A percentile compares a stretch with the other conserved stretches of the same genome.
Conservation (phyloP, 768 basidiomycete genomes). For the Albatrellus ellisii region DNA sequence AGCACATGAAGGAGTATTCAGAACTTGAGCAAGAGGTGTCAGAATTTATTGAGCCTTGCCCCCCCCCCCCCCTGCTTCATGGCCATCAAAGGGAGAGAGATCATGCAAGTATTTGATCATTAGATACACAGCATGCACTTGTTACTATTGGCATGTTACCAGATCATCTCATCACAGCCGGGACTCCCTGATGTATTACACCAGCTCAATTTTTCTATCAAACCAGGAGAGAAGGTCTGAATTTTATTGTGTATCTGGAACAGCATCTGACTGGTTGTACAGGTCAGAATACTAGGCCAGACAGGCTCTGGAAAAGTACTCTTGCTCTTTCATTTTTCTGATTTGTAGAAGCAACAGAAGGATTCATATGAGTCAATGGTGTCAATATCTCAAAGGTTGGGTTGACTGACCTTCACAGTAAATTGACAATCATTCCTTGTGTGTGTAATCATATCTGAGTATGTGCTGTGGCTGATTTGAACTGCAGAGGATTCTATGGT, state of each 20-base stretch:
- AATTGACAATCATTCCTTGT: slow-evolving; percentile 69
- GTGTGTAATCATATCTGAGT: slow-evolving; percentile 16
- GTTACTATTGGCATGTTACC: not conserved
- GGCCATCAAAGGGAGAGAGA: slow-evolving; percentile 65
- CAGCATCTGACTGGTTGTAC: not conserved
- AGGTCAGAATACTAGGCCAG: slow-evolving; percentile 61
- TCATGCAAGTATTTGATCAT: slow-evolving; percentile 65
- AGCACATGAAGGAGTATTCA: slow-evolving; percentile 87
- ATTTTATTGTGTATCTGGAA: slow-evolving; percentile 5
- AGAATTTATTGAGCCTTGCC: slow-evolving; percentile 81
- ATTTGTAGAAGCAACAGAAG: slow-evolving; percentile 77
- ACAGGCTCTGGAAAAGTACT: slow-evolving; percentile 62
- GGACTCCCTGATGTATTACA: slow-evolving; percentile 83
- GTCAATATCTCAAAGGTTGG: slow-evolving; percentile 71
- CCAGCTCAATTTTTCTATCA: slow-evolving; percentile 57
- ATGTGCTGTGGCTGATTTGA: not conserved
- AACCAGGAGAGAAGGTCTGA: slow-evolving; percentile 63
- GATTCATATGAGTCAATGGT: slow-evolving; percentile 64
- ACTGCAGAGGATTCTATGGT: slow-evolving; percentile 77
- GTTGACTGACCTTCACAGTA: slow-evolving; percentile 67
- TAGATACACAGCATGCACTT: slow-evolving; percentile 52
- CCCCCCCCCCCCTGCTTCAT: slow-evolving; percentile 55
- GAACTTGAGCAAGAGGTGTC: slow-evolving; percentile 65
- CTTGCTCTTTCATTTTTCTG: slow-evolving; percentile 79
- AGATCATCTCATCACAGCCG: slow-evolving; percentile 32